Evolutionary conservation across 2,329 filamentous ascomycete genomes (phyloP).

Genomic region (Colletotrichum liriopes): DNA sequence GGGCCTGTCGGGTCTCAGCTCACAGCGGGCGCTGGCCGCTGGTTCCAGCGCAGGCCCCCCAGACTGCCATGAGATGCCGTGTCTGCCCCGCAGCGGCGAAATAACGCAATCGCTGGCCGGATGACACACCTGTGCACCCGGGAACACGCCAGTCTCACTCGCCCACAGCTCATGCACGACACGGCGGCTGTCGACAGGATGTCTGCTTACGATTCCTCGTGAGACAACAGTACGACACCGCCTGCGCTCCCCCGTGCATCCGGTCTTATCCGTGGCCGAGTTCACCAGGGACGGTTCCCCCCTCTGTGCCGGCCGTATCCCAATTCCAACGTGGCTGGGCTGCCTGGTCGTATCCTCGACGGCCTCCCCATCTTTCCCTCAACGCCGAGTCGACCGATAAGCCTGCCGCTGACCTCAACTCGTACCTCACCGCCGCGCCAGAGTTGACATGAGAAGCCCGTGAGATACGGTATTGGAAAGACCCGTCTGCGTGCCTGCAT

Average conservation of each 20-base stretch:
- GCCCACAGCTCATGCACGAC: neutral
- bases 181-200: neutral
- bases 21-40: neutral
- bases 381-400: neutral
- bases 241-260: slow-evolving; percentile 14
- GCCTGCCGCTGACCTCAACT: neutral
- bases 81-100: slow-evolving; percentile 7
- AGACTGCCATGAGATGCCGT: no score
- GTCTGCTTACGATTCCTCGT: neutral
- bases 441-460: neutral
- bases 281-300: neutral
- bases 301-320: neutral
- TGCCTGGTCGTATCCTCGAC: neutral
- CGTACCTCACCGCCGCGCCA: neutral
- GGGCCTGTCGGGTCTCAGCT: no score
- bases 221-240: neutral
- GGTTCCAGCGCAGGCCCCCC: no score
- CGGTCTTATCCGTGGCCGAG: slow-evolving; percentile 11
- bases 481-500: neutral
- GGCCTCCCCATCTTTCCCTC: neutral
- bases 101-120: slow-evolving; percentile 39
- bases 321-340: neutral
- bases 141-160: neutral
- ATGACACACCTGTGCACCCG: slow-evolving; percentile 18
- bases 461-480: neutral